A percentile compares a stretch with the other conserved stretches of the same genome.
phyloP scores from a whole-genome alignment of 2,329 filamentous ascomycete genomes.

The Mariannaea elegans region DNA sequence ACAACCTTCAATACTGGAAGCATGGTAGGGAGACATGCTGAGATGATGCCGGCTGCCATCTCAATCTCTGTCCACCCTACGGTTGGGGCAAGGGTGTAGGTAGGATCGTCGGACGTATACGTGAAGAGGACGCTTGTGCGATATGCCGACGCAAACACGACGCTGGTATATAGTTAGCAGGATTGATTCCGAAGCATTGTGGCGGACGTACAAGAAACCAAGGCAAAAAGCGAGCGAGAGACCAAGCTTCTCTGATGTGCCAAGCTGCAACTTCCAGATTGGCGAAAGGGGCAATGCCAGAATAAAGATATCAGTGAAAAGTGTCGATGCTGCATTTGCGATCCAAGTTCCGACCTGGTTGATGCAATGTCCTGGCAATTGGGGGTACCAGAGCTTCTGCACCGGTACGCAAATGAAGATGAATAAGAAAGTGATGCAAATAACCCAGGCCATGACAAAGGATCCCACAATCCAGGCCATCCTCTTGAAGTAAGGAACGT shows the following conservation, averaged over 20 bases:
- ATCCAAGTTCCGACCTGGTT: conserved; percentile 61
- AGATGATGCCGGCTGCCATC: conserved; percentile 60
- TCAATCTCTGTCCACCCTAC: conserved; percentile 60
- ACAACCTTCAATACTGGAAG: conserved; percentile 53
- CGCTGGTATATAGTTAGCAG: conserved; percentile 40
- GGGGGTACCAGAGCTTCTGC: conserved; percentile 57
- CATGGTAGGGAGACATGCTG: conserved; percentile 62
- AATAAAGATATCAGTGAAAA: conserved; percentile 57
- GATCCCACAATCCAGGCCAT: conserved; percentile 51
- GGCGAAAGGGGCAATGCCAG: conserved; percentile 54
- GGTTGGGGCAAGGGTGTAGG: conserved; percentile 57
- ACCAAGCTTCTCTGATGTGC: conserved; percentile 52
- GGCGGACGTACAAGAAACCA: conserved; percentile 54
- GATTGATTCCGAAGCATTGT: background rate
- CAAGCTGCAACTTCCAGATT: conserved; percentile 56
- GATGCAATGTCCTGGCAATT: conserved; percentile 57
- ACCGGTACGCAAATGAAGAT: conserved; percentile 63
- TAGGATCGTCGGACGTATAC: conserved; percentile 50
- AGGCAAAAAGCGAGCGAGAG: conserved; percentile 55
- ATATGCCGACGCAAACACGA: conserved; percentile 58
- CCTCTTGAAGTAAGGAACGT: conserved; percentile 52
- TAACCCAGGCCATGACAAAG: conserved; percentile 57
- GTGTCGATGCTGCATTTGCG: conserved; percentile 57
- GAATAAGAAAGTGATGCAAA: conserved; percentile 58
- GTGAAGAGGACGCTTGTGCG: conserved; percentile 57